Conservation (phyloP, 2,329 filamentous ascomycete genomes). For the Periconia macrospinosa region DNA sequence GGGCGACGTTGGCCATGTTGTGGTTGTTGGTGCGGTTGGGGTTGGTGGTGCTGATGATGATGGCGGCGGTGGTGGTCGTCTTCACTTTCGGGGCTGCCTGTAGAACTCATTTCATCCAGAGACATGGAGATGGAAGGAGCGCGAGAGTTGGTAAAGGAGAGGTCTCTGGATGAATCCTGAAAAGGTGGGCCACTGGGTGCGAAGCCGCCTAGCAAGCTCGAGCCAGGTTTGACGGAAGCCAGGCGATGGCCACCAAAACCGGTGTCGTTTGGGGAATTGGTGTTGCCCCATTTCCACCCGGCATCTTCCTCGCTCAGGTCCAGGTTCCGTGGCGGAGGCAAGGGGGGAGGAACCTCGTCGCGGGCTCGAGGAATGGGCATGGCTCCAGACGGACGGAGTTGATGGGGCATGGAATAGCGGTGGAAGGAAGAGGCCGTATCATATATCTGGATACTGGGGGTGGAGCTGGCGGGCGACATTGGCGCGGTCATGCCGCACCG, state of each 20-base stretch:
- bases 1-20: conserved; percentile 30
- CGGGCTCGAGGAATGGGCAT: conserved; percentile 66
- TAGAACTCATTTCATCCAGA: conserved; percentile 40
- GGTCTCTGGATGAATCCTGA: conserved; percentile 30
- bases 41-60: no score
- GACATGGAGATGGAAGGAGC: conserved; percentile 44
- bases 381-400: conserved; percentile 45
- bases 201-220: conserved; percentile 47
- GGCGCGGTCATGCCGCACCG: conserved; percentile 29
- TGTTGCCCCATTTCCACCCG: conserved; percentile 66
- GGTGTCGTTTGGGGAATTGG: conserved; percentile 54
- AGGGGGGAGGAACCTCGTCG: conserved; percentile 57
- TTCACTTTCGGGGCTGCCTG: conserved; percentile 29
- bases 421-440: conserved; percentile 36
- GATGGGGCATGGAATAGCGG: conserved; percentile 35
- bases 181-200: conserved; percentile 18
- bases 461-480: conserved; percentile 38
- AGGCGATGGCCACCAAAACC: conserved; percentile 51
- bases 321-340: conserved; percentile 65
- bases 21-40: background rate
- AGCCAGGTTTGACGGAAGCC: conserved; percentile 50
- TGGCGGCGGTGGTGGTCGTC: conserved; percentile 38
- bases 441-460: conserved; percentile 47
- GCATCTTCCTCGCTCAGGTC: conserved; percentile 60
- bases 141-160: conserved; percentile 36